A percentile compares a stretch with the other conserved stretches of the same genome.
Conservation (phyloP, 1,284 basidiomycete species). For the Ustilago curta region DNA sequence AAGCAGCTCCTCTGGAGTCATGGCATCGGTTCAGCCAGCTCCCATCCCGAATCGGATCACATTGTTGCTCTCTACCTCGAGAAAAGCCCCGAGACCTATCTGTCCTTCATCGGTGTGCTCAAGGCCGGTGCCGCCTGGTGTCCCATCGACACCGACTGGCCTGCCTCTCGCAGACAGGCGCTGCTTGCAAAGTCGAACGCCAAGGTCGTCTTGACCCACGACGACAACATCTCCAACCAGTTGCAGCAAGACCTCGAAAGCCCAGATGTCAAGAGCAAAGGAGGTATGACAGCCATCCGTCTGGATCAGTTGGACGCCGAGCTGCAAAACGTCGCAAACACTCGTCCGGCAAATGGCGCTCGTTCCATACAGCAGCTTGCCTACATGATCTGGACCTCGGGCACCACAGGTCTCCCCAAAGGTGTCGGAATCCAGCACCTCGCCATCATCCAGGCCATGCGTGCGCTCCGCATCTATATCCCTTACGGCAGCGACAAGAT, state of each 20-base stretch:
- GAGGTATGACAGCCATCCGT: slow-evolving; percentile 45
- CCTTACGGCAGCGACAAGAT: slow-evolving; percentile 55
- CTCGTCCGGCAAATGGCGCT: neutral
- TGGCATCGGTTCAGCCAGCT: slow-evolving; percentile 48
- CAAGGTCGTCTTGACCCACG: slow-evolving; percentile 52
- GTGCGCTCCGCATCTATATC: slow-evolving; percentile 63
- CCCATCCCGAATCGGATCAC: slow-evolving; percentile 34
- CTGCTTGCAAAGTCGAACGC: slow-evolving; percentile 67
- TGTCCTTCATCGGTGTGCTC: slow-evolving; percentile 62
- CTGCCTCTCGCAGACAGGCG: slow-evolving; percentile 62
- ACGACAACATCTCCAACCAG: slow-evolving; percentile 43
- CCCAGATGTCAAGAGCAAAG: slow-evolving; percentile 28
- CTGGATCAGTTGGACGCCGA: slow-evolving; percentile 53
- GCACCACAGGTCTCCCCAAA: slow-evolving; percentile 70
- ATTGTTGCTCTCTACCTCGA: slow-evolving; percentile 64
- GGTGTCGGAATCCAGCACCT: slow-evolving; percentile 67
- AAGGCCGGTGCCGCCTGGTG: slow-evolving; percentile 70
- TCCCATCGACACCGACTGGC: slow-evolving; percentile 69
- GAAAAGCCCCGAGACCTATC: slow-evolving; percentile 63
- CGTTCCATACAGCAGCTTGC: slow-evolving; percentile 58
- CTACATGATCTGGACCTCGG: slow-evolving; percentile 70
- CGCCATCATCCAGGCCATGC: slow-evolving; percentile 67
- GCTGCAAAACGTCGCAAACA: slow-evolving; percentile 7
- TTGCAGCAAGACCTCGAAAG: slow-evolving; percentile 40
- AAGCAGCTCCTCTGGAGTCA: slow-evolving; percentile 48